phyloP scores from a whole-genome alignment of 139 green algal genomes.

The Asterochloris sp. region DNA sequence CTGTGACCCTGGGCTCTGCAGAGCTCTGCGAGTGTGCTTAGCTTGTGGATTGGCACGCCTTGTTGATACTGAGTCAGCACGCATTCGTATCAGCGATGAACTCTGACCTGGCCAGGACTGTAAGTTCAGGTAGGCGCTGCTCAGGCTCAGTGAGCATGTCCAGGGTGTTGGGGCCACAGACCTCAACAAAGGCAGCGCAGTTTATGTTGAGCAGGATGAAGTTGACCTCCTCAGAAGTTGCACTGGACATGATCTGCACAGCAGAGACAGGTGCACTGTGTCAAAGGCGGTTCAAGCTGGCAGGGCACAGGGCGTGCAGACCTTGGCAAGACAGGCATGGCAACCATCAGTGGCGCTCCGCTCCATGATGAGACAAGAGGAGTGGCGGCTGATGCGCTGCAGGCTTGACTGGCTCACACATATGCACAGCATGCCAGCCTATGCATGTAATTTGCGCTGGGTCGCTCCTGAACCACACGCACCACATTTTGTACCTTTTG shows the following conservation, averaged over 20 bases:
- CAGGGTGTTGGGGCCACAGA: conserved; percentile 25
- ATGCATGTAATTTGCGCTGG: no score
- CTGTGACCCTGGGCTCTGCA: not conserved
- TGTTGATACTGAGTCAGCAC: not conserved
- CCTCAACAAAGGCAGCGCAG: conserved; percentile 40
- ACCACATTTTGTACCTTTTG: no score
- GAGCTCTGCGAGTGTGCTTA: not conserved
- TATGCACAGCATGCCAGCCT: no score
- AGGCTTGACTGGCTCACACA: no score
- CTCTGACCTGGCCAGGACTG: conserved; percentile 28
- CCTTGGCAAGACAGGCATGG: no score
- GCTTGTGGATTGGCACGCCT: not conserved
- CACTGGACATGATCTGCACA: conserved; percentile 13
- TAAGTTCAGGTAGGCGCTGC: conserved; percentile 30
- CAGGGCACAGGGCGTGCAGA: no score
- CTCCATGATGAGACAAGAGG: no score
- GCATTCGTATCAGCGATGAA: not conserved
- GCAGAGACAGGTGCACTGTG: not conserved
- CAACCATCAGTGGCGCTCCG: no score
- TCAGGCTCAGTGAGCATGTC: conserved; percentile 24
- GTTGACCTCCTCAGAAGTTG: conserved; percentile 44
- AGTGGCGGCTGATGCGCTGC: no score
- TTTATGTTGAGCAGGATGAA: conserved; percentile 49
- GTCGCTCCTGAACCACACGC: no score
- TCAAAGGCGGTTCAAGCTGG: no score